Percentiles rank a stretch among this genome's conserved stretches.
Evolutionary conservation across 177 flowering plant genomes (phyloP).

Genomic region (Vitis hybrid): DNA sequence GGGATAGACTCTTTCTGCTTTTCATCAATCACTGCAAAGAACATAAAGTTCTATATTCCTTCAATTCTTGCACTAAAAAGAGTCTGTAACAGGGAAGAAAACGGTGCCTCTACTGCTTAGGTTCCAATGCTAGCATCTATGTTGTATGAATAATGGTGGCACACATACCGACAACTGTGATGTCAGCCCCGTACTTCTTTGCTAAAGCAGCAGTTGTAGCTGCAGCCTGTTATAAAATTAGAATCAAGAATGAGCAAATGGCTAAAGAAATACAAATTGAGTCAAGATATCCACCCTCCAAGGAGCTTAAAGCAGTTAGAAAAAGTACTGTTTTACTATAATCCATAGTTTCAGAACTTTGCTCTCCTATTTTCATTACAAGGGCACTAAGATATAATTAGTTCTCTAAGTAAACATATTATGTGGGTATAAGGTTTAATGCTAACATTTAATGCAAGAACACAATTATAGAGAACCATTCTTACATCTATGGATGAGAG

Average conservation of each 20-base stretch:
- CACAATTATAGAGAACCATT: too few species aligned
- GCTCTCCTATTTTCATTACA: too few species aligned
- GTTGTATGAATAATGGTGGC: background rate
- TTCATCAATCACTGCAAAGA: conserved; percentile 86
- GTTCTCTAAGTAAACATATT: too few species aligned
- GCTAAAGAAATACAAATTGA: background rate
- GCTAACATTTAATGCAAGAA: too few species aligned
- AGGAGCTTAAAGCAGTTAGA: background rate
- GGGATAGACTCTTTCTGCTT: conserved; percentile 69
- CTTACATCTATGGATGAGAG: too few species aligned
- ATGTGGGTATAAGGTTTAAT: too few species aligned
- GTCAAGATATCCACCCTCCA: background rate
- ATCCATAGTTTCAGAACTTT: too few species aligned
- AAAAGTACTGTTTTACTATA: background rate
- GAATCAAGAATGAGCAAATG: conserved; percentile 1
- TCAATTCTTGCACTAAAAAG: conserved; percentile 27
- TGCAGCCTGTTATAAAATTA: conserved; percentile 56
- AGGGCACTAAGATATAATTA: too few species aligned
- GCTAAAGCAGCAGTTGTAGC: conserved; percentile 87
- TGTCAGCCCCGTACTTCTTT: conserved; percentile 92
- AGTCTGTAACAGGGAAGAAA: conserved; percentile 15
- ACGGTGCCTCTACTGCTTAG: conserved; percentile 16
- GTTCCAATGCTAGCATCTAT: background rate
- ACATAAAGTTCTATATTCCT: conserved; percentile 34
- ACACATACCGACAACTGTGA: conserved; percentile 84